phyloP scores from a whole-genome alignment of 345 rosid species.

The Euphorbia peplus region DNA sequence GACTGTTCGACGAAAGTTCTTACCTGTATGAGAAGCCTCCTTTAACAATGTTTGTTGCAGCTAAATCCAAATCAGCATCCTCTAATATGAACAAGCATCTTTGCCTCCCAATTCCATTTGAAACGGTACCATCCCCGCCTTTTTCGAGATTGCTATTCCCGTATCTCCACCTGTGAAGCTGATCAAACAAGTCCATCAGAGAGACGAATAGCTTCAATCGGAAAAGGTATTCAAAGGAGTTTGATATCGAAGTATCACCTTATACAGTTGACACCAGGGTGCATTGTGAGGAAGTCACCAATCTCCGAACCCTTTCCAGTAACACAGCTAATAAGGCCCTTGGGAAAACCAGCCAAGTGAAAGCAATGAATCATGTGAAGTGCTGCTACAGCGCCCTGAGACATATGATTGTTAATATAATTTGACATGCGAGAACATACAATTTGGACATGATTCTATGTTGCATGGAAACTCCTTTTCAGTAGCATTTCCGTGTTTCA shows the following conservation, averaged over 20 bases:
- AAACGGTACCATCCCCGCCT: slow-evolving; percentile 95
- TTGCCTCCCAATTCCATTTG: slow-evolving; percentile 99
- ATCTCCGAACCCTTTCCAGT: slow-evolving; percentile 98
- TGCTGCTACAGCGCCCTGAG: slow-evolving; percentile 86
- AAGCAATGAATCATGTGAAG: slow-evolving; percentile 97
- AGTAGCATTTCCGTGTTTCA: too few relatives aligned
- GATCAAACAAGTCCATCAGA: slow-evolving; percentile 8
- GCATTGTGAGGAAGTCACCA: slow-evolving; percentile 97
- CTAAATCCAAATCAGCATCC: slow-evolving; percentile 93
- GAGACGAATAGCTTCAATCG: background rate
- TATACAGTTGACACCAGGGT: slow-evolving; percentile 89
- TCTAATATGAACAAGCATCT: slow-evolving; percentile 93
- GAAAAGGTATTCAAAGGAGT: too few relatives aligned
- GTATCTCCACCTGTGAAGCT: slow-evolving; percentile 99
- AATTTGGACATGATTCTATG: too few relatives aligned
- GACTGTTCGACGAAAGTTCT: background rate
- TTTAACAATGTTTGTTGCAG: slow-evolving; percentile 78
- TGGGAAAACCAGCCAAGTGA: slow-evolving; percentile 95
- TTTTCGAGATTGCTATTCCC: slow-evolving; percentile 83
- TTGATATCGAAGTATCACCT: slow-evolving; percentile 42
- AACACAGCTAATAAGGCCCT: slow-evolving; percentile 79
- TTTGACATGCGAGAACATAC: background rate
- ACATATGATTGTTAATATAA: background rate
- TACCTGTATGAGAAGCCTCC: slow-evolving; percentile 98
- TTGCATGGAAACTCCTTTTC: too few relatives aligned